phyloP scores from a whole-genome alignment of 495 filamentous ascomycete genomes.

The Talaromyces stipitatus region DNA sequence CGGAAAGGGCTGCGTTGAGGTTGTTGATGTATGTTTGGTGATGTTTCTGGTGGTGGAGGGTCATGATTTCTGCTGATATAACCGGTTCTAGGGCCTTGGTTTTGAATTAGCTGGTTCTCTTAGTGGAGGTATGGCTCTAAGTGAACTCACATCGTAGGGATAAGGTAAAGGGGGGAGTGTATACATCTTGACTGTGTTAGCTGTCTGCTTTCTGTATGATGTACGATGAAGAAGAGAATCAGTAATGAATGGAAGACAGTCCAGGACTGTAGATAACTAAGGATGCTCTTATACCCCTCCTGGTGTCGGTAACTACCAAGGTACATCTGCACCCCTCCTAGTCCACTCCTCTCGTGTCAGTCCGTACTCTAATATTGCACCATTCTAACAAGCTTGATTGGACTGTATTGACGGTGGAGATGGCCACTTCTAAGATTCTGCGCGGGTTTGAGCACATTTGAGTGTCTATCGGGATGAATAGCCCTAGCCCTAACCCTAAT shows the following conservation, averaged over 20 bases:
- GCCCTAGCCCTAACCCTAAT: background rate
- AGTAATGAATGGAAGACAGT: background rate
- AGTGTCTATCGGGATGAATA: background rate
- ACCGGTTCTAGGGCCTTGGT: constrained; percentile 74
- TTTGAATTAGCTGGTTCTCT: background rate
- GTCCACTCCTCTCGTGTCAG: too few relatives aligned
- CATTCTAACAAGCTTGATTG: too few relatives aligned
- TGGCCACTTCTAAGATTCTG: too few relatives aligned
- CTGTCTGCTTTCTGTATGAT: background rate
- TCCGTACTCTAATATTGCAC: too few relatives aligned
- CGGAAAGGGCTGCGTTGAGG: constrained; percentile 45
- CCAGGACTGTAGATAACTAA: background rate
- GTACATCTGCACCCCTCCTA: background rate
- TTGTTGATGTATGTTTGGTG: constrained; percentile 61
- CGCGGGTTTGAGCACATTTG: constrained; percentile 7
- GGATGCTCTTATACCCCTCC: background rate
- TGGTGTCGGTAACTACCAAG: background rate
- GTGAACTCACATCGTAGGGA: constrained; percentile 29
- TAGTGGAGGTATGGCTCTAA: background rate
- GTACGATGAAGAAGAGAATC: background rate
- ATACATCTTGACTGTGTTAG: constrained; percentile 10
- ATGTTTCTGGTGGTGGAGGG: constrained; percentile 65
- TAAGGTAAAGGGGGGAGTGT: constrained; percentile 37
- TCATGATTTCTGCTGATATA: constrained; percentile 96
- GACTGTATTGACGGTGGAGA: too few relatives aligned